Percentiles rank a stretch among this genome's conserved stretches.
These are phyloP conservation scores for Salmacisia buchloeana DNA, from an alignment of 1,284 basidiomycete species.

Conservation along the genomic window DNA sequence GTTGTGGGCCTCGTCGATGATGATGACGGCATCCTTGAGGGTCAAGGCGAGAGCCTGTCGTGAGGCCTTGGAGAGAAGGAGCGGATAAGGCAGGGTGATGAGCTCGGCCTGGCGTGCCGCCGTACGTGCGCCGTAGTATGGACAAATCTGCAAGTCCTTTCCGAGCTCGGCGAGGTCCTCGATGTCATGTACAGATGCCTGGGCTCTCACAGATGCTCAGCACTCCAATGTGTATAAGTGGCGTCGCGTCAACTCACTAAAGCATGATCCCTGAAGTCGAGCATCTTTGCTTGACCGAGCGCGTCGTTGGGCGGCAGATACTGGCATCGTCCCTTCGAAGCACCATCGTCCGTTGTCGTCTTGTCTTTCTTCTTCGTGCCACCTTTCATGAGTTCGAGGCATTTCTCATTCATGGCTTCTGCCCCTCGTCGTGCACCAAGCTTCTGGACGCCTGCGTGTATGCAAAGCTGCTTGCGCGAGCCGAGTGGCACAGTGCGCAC, in stretches of 20 bases:
- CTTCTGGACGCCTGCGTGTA: constrained; percentile 70
- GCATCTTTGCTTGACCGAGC: constrained; percentile 55
- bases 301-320: constrained; percentile 63
- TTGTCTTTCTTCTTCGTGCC: background rate
- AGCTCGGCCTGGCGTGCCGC: constrained; percentile 87
- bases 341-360: constrained; percentile 2
- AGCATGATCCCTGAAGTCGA: constrained; percentile 83
- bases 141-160: constrained; percentile 66
- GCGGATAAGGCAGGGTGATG: constrained; percentile 86
- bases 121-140: constrained; percentile 83
- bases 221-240: background rate
- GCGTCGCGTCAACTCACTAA: constrained; percentile 58
- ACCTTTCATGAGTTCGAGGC: constrained; percentile 71
- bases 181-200: constrained; percentile 69
- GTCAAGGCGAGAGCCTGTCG: constrained; percentile 72
- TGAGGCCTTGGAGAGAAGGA: constrained; percentile 76
- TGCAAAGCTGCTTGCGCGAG: constrained; percentile 87
- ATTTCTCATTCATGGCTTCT: constrained; percentile 84
- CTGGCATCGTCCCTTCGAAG: constrained; percentile 64
- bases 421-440: constrained; percentile 53
- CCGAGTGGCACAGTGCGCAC: constrained; percentile 58
- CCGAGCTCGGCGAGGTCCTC: constrained; percentile 81
- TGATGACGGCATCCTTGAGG: constrained; percentile 71
- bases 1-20: constrained; percentile 93
- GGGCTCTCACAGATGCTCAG: background rate